Evolutionary conservation across 106 monocot species (phyloP), one percentile per base, ranked within the genome.

Genomic region (Platanthera guangdongensis): DNA sequence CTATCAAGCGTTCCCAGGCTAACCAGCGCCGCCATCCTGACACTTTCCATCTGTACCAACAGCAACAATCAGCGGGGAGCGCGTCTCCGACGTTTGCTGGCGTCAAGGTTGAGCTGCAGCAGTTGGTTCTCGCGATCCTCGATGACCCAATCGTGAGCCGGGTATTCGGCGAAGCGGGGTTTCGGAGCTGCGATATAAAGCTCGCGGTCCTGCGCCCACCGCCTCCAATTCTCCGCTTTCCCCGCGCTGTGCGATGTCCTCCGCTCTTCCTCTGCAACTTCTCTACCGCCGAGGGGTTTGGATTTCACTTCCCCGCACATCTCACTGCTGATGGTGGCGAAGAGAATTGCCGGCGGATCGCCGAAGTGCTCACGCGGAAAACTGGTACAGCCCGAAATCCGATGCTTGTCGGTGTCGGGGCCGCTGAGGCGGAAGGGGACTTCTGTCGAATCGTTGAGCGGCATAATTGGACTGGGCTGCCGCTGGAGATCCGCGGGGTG

Each of bases 1-100:
- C 97, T 47, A 90, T 99, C 84, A 99, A 94, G 85, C 85, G 97
- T 14, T 94, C 97, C 11, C 97, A 99, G 86, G 97, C 97, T 25
- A 89, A 86, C 86, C 94, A 94, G 90, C 57, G 94, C 19, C 80
- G 94, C 47, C 87, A 97, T 67, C 94, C 97, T 6, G 97, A 99
- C 55, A 88, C 92, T 11, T 92, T 99, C 81, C 89, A 92, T 80
- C 85, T 93, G 46, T 89, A 91, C 86, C 88, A 89, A 69, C 92
- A 85, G 51, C 84, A 85, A 47, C 73, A 65, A 15, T 74, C 71
- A 39, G 78, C 67, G 51, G 50, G 51, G 62, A 74, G 50, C 5
- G 10, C 80, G 15, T 19, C 82, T 0, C 5, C 76, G 15, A 67
- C 81, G 32, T 75, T 47, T 39, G 11, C 10, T 75, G 50, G 28